Conservation (phyloP, 768 basidiomycete genomes). For the Kwoniella shandongensis region DNA sequence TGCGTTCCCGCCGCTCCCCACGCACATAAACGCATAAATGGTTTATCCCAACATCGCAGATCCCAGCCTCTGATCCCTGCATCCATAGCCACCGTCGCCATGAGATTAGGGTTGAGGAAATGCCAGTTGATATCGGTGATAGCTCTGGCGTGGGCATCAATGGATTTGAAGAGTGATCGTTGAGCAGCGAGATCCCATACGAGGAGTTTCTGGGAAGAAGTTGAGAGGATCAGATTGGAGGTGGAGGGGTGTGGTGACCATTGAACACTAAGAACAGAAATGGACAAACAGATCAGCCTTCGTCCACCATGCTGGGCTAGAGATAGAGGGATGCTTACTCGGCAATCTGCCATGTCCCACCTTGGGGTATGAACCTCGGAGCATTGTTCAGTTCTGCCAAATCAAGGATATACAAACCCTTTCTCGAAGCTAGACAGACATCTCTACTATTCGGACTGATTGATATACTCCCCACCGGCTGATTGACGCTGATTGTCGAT, state of each 20-base stretch:
- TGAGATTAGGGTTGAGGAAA: conserved; percentile 74
- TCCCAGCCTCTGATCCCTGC: conserved; percentile 97
- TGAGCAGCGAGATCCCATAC: conserved; percentile 86
- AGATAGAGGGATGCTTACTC: conserved; percentile 39
- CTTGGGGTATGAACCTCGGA: conserved; percentile 92
- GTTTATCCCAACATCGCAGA: conserved; percentile 65
- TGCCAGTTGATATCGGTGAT: conserved; percentile 99
- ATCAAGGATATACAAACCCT: conserved; percentile 93
- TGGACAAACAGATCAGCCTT: background rate
- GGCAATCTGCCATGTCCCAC: conserved; percentile 88
- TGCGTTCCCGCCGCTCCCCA: conserved; percentile 72
- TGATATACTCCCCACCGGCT: conserved; percentile 52
- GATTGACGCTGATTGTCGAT: conserved; percentile 49
- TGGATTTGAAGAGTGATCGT: conserved; percentile 77
- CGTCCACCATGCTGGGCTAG: background rate
- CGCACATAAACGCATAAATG: conserved; percentile 62
- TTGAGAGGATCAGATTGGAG: conserved; percentile 51
- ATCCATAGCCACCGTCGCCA: conserved; percentile 89
- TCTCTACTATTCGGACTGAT: conserved; percentile 86
- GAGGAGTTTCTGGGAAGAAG: conserved; percentile 57
- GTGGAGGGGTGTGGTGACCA: conserved; percentile 53
- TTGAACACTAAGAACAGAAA: conserved; percentile 40
- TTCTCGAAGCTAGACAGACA: conserved; percentile 77
- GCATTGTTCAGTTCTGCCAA: conserved; percentile 79
- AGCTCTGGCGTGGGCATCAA: conserved; percentile 87